Conservation (phyloP, 768 basidiomycete species). For the Strobilomyces dryophilus region DNA sequence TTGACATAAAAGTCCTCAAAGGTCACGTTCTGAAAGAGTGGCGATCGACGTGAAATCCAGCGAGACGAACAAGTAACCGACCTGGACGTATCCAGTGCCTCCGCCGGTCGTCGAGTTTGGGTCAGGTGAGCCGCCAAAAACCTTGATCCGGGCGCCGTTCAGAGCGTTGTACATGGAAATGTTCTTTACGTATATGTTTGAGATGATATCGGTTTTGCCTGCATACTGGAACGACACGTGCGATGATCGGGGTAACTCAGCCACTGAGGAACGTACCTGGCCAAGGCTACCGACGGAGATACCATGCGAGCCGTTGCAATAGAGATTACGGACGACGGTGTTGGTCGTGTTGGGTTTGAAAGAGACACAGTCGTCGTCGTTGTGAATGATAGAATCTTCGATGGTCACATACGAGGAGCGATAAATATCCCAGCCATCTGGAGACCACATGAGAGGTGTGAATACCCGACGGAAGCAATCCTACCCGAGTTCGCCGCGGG, state of each 20-base stretch:
- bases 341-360: conserved; percentile 34
- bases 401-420: conserved; percentile 35
- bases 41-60: not conserved
- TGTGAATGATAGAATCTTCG: conserved; percentile 35
- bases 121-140: conserved; percentile 42
- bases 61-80: not conserved
- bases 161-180: conserved; percentile 43
- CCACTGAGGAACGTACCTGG: conserved; percentile 22
- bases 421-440: conserved; percentile 51
- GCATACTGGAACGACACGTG: conserved; percentile 27
- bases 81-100: conserved; percentile 40
- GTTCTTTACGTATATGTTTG: conserved; percentile 40
- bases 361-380: conserved; percentile 39
- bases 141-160: conserved; percentile 52
- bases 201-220: conserved; percentile 40
- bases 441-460: not conserved
- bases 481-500: conserved; percentile 35
- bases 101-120: conserved; percentile 39
- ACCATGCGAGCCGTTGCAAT: conserved; percentile 37
- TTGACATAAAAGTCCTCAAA: conserved; percentile 26
- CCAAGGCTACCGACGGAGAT: conserved; percentile 49
- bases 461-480: not conserved
- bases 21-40: conserved; percentile 16
- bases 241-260: not conserved
- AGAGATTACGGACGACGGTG: conserved; percentile 38